These are phyloP conservation scores for Candolleomyces aberdarensis DNA, from an alignment of 768 basidiomycete genomes.

Conservation along the genomic window DNA sequence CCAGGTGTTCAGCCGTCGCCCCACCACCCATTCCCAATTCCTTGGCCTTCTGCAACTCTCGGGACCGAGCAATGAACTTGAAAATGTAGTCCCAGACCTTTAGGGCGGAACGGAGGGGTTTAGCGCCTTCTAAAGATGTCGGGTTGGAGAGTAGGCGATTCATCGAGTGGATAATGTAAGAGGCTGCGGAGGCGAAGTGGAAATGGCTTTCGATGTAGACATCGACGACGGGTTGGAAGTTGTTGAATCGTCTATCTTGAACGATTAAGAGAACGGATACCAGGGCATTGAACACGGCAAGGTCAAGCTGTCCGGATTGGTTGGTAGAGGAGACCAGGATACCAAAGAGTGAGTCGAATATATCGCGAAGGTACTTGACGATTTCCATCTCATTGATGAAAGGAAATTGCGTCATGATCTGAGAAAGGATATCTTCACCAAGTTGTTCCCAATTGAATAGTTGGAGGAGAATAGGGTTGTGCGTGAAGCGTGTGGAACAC, in stretches of 20 bases:
- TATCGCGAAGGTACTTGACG: constrained; percentile 86
- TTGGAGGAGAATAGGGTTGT: constrained; percentile 80
- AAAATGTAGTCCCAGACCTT: constrained; percentile 98
- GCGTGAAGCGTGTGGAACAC: constrained; percentile 90
- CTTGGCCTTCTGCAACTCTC: constrained; percentile 82
- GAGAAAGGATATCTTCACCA: constrained; percentile 63
- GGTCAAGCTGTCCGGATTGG: constrained; percentile 74
- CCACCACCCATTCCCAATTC: constrained; percentile 78
- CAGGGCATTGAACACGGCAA: constrained; percentile 85
- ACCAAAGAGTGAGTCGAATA: constrained; percentile 90
- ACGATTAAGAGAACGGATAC: constrained; percentile 91
- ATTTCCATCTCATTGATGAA: constrained; percentile 95
- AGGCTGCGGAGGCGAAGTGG: constrained; percentile 72
- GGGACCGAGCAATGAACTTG: constrained; percentile 88
- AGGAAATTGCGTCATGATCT: constrained; percentile 78
- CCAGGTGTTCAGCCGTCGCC: constrained; percentile 83
- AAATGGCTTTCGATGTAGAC: constrained; percentile 93
- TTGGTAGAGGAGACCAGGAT: constrained; percentile 79
- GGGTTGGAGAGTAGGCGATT: constrained; percentile 76
- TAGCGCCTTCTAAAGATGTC: constrained; percentile 66
- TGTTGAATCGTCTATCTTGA: constrained; percentile 91
- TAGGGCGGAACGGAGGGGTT: constrained; percentile 79
- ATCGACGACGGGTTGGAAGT: constrained; percentile 91
- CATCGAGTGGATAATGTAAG: constrained; percentile 86
- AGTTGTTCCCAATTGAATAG: constrained; percentile 81